Base-by-base conservation (phyloP, 2,329 filamentous ascomycete genomes). In the Pseudocercospora eumusae region DNA sequence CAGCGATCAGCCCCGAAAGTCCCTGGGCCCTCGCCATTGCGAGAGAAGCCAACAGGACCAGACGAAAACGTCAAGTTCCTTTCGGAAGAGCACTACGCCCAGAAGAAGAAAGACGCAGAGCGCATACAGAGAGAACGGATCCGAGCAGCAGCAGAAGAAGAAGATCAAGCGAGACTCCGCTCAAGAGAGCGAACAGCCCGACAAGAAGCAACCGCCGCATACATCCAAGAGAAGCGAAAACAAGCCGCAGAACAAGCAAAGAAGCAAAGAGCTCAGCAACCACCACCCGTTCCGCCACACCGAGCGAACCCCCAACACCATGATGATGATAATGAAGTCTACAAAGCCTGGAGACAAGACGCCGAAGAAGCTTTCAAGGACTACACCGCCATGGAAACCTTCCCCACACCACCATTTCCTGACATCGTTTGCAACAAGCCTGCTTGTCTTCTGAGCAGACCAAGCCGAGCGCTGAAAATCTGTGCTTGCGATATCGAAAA, bases 401-500 rank as follows among this genome's bases (percentile, higher is more conserved):
- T 63, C 20, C 61, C 57, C 13, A 44, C 45, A 7, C 61, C 61
- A 13, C 61, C 61, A 2, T 7, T 58, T 13, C 61, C 57, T 6
- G 27, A 21, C 8, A 18, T 21, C n/a, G 13, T 36, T 7, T 63
- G 61, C 45, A 15, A 15, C 20, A 63, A 63, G 21, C 20, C 28
- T 1, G 36, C 1, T 11, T 63, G 61, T 55, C 4, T 50, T 4
- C 44, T 25, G 2, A 44, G 36, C 2, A 28, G 25, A 7, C 15
- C 57, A 1, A 42, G 18, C 13, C 47, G 20, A 52, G 45, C 53
- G n/a, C 57, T 63, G 27, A 57, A 50, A 15, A 28, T 60, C 1
- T 63, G 61, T 27, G 11, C 53, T 0, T 59, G 58, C 31, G 61
- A 63, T 10, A 58, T 60, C 13, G 54, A 63, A 13, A 57, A 55